Percentiles rank a stretch among this genome's conserved stretches.
Evolutionary conservation across 2,329 filamentous ascomycete genomes (phyloP).

Genomic region (Apiospora phragmitis): DNA sequence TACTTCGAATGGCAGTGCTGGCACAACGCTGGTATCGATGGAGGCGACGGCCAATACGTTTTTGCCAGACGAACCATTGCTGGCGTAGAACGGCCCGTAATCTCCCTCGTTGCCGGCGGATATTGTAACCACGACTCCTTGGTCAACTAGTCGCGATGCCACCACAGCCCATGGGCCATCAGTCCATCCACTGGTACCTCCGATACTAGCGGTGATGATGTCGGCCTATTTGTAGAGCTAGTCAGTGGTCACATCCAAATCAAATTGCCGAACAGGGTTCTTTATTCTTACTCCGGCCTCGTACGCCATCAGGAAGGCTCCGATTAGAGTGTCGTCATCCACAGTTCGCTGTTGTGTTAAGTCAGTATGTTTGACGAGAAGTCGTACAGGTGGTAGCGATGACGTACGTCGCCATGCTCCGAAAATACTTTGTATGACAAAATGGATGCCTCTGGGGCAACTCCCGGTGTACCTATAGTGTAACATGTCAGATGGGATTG

Average conservation of each 20-base stretch:
- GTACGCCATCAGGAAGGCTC: constrained; percentile 34
- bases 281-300: constrained; percentile 25
- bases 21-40: constrained; percentile 30
- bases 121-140: constrained; percentile 49
- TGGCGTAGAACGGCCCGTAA: constrained; percentile 46
- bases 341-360: constrained; percentile 11
- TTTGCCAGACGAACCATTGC: constrained; percentile 39
- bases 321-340: constrained; percentile 30
- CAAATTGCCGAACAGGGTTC: too few species aligned
- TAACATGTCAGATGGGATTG: not conserved
- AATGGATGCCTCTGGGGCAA: constrained; percentile 25
- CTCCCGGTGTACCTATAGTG: constrained; percentile 22
- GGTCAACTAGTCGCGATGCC: constrained; percentile 37
- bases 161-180: constrained; percentile 36
- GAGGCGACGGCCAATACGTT: constrained; percentile 45
- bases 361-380: not conserved
- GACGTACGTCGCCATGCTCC: not conserved
- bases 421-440: constrained; percentile 26
- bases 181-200: constrained; percentile 35
- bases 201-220: constrained; percentile 43
- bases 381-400: not conserved
- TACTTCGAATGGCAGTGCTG: constrained; percentile 29
- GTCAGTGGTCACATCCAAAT: not conserved
- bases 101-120: constrained; percentile 52
- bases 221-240: constrained; percentile 22